Conservation (phyloP, 2,329 filamentous ascomycete species). For the Fusarium tuaranense region DNA sequence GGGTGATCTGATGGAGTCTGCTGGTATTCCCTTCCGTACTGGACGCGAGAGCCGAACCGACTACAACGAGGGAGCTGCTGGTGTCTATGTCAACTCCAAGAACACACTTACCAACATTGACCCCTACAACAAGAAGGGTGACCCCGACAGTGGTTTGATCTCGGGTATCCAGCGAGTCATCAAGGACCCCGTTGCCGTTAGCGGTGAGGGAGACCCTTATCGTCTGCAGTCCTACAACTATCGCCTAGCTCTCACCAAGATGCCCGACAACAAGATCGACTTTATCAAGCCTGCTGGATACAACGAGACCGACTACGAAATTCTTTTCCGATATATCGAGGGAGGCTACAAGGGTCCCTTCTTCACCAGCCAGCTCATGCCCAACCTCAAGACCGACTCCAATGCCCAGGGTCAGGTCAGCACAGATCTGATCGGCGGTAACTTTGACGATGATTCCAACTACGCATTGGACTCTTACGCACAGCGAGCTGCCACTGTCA, state of each 20-base stretch:
- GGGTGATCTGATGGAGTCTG: constrained; percentile 38
- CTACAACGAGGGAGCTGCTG: constrained; percentile 27
- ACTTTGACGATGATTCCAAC: constrained; percentile 3
- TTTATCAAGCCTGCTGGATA: constrained; percentile 35
- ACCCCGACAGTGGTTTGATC: constrained; percentile 23
- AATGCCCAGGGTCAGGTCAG: constrained; percentile 16
- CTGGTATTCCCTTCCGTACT: constrained; percentile 27
- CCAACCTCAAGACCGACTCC: constrained; percentile 18
- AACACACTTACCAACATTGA: constrained; percentile 21
- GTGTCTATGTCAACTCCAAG: constrained; percentile 10
- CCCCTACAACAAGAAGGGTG: constrained; percentile 25
- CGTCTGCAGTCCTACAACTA: constrained; percentile 39
- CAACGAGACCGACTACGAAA: constrained; percentile 27
- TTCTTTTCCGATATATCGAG: constrained; percentile 34
- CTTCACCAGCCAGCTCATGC: constrained; percentile 17
- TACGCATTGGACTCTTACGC: constrained; percentile 5
- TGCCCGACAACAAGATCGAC: constrained; percentile 10
- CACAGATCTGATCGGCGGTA: constrained; percentile 12
- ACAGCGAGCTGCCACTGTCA: neutral
- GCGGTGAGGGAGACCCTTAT: constrained; percentile 16
- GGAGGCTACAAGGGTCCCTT: constrained; percentile 26
- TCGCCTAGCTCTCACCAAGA: constrained; percentile 26
- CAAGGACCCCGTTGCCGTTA: constrained; percentile 1
- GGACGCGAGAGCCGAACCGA: constrained; percentile 28
- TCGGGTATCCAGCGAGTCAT: constrained; percentile 25